Base-by-base conservation (phyloP, 1,284 basidiomycete species). In the Tylopilus sp. region DNA sequence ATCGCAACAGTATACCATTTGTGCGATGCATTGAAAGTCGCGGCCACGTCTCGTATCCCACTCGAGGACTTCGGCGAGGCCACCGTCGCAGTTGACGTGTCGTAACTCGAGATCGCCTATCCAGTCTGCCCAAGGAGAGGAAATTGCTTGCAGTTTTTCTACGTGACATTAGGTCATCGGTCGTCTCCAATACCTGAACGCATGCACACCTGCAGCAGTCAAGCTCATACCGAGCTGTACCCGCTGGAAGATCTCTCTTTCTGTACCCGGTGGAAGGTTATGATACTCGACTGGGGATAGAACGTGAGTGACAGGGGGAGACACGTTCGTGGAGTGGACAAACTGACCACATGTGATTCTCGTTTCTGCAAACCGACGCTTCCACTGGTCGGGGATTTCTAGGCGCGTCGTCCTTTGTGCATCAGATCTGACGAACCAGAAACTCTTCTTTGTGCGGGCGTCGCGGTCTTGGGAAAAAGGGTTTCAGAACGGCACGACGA, bases 231-330 rank as follows among this genome's bases (percentile, higher is more conserved):
- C 86, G n/a, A 88, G 65, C 58, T 89, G 86, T 7, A 89, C 86
- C 28, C 86, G 72, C 58, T 87, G 83, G 63, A 89, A 89, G n/a
- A 88, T 82, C 43, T 89, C 86, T 39, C 84, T 77, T 59, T 87
- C 76, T 8, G 70, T 68, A 9, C 67, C 70, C 13, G 75, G 68
- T 3, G 72, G 65, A 3, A 87, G 66, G 18, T 68, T 59, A 33
- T 68, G 59, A 54, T 86, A 83, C 61, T 84, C 80, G 47, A 85
- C 84, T 87, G 49, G 10, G 10, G 13, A 37, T 1, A 19, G 11
- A 19, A 28, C 9, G 21, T 53, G 31, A 50, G 38, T n/a, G 25
- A 23, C 19, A 2, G 12, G 31, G n/a, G 3, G n/a, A 23, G 21
- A 23, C 36, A 44, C 3, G 18, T 44, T 33, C 13, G 8, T 28